Evolutionary conservation across 257 asterid genomes (phyloP), one percentile per base, ranked within the genome.

Genomic region (Nicotiana tabacum): DNA sequence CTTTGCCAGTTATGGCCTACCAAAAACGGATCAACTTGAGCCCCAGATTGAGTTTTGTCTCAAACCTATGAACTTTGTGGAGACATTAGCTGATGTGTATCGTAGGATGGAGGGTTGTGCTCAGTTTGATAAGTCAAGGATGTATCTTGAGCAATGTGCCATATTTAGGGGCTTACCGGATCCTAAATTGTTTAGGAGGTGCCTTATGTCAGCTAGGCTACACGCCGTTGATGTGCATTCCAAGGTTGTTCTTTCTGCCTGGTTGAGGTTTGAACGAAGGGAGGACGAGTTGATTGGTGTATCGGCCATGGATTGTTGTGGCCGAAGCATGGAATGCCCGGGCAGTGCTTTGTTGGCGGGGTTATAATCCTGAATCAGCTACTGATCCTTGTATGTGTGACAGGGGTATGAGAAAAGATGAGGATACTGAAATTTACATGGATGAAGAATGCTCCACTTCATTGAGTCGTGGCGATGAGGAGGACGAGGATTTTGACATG

Each of bases 221-320:
- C 96, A 93, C 30, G 95, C 97, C 0, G 88, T 91, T 77, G 99
- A 96, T 81, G 98, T 94, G 86, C 99, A 96, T 87, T 89, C 92
- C 5, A 96, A 96, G 89, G 90, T 93, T 84, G 97, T 96, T 2
- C 90, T 96, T 10, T 92, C 98, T 1, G 90, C 98, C n/a, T 96
- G 99, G 99, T 83, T 96, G 89, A 93, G 98, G 89, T 93, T 76
- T 77, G 98, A 94, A 84, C 89, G 98, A 83, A 90, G 98, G 85
- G 99, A 96, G 85, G 97, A 93, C 32, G 98, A 93, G 92, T 85
- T 96, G 83, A 82, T 90, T 35, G 99, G 99, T 60, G 86, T 92
- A 55, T 91, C 97, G 0, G 93, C 98, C 1, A 91, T 96, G 98
- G 94, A 93, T 85, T 94, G 99, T 83, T 88, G 91, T 62, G 95